Base-by-base conservation (phyloP, 768 basidiomycete species). In the Lyophyllum decastes region DNA sequence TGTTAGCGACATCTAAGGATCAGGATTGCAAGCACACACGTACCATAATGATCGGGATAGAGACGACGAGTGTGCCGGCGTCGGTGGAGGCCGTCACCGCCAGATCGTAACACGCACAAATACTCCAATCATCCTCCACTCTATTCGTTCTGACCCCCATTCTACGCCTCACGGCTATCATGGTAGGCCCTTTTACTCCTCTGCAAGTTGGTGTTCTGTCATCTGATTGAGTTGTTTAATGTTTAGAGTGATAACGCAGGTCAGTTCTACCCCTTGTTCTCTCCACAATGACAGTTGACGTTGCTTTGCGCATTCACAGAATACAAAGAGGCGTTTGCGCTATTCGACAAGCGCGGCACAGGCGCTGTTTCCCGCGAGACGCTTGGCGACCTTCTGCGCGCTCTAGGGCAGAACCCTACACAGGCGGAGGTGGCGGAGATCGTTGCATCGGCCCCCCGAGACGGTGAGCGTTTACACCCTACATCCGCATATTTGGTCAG, bases 331-430 rank as follows among this genome's bases (percentile, higher is more conserved):
- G 95, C 95, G 1, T 98, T 98, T 67, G 95, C 97, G 45, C 86
- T 99, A 30, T 98, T 98, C 73, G 97, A 99, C 78, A 98, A 98
- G 79, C 88, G 88, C 63, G 97, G 97, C 35, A 92, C 90, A 2
- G 95, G 95, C 16, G 82, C 90, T 14, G 92, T 99, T 27, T 90
- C 95, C 0, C 78, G 90, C 2, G 91, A 95, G 60, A 89, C 88
- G 0, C 77, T 99, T 1, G 97, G 97, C 9, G 96, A 98, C 72
- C 84, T 99, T 10, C 76, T 99, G 16, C 85, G 97, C 44, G 94
- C 94, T 0, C 78, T 99, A 2, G 97, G 97, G 2, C 97, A 98
- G 78, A 99, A 99, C 71, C 97, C 97, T n/a, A 98, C 96, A 0
- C 97, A 98, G 72, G 88, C 91, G n/a, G 95, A 99, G 73, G 95